Evolutionary conservation across 306 rosid species (phyloP).

Genomic region (Citrullus colocynthis): DNA sequence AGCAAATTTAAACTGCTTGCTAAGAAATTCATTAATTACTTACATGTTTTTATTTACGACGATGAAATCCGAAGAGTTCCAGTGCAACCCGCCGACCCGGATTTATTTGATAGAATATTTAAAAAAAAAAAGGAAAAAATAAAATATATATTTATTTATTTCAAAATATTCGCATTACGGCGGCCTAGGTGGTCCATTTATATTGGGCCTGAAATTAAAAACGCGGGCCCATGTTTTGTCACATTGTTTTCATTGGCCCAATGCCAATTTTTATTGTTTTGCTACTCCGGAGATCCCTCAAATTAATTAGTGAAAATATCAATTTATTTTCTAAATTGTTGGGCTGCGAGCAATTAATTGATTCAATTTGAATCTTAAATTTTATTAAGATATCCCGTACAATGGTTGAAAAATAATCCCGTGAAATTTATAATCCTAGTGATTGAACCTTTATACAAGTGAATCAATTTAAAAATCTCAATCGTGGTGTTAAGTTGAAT

Average conservation of each 20-base stretch:
- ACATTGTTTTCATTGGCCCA: not conserved
- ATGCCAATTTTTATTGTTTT: not conserved
- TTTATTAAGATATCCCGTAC: too few relatives aligned
- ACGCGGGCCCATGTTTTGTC: not conserved
- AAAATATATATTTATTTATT: too few relatives aligned
- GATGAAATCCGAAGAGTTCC: not conserved
- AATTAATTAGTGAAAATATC: too few relatives aligned
- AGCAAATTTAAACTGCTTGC: not conserved
- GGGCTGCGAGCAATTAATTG: too few relatives aligned
- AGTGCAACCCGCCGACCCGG: not conserved
- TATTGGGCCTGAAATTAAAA: not conserved
- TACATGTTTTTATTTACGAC: not conserved
- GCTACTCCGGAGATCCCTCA: not conserved
- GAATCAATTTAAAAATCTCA: too few relatives aligned
- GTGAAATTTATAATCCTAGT: too few relatives aligned
- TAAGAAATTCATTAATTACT: not conserved
- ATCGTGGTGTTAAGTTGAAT: too few relatives aligned
- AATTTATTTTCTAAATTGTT: too few relatives aligned
- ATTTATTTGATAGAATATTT: not conserved
- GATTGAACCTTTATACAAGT: too few relatives aligned
- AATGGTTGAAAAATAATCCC: too few relatives aligned
- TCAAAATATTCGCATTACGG: not conserved
- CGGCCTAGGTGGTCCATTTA: not conserved
- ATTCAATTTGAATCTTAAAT: too few relatives aligned
- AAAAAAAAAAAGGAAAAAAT: too few relatives aligned